Conservation (phyloP, 2,329 filamentous ascomycete genomes). For the Calonectria leucothoes region DNA sequence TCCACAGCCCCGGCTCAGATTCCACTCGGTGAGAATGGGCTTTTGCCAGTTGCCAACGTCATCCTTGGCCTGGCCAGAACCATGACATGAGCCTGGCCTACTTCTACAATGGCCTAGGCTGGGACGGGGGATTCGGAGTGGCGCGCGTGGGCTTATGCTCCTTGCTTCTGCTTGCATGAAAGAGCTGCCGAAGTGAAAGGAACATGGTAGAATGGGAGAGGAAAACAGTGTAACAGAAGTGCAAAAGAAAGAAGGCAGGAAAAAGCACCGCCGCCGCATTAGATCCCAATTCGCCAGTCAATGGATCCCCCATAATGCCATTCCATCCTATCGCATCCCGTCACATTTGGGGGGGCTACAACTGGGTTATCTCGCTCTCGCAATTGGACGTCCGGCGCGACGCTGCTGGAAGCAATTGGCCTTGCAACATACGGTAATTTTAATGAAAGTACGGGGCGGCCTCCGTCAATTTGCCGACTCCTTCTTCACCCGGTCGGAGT, state of each 20-base stretch:
- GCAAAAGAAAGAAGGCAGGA: constrained; percentile 5
- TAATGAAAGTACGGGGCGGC: neutral
- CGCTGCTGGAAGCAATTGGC: constrained; percentile 1
- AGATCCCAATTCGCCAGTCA: constrained; percentile 16
- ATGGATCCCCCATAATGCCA: constrained; percentile 14
- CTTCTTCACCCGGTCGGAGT: constrained; percentile 9
- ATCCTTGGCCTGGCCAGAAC: constrained; percentile 19
- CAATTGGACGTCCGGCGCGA: constrained; percentile 17
- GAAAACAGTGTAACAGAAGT: neutral
- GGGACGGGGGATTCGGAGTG: constrained; percentile 6
- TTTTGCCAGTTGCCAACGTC: constrained; percentile 37
- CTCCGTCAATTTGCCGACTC: neutral
- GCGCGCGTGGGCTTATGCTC: constrained; percentile 14
- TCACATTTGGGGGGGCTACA: neutral
- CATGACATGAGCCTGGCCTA: constrained; percentile 5
- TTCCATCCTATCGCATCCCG: constrained; percentile 18
- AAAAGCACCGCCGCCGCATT: constrained; percentile 1
- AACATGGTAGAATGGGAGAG: neutral
- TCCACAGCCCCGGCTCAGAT: constrained; percentile 14
- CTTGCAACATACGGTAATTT: neutral
- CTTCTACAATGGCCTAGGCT: neutral
- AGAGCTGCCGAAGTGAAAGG: neutral
- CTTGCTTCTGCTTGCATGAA: neutral
- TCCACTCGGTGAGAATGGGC: constrained; percentile 21
- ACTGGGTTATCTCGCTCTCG: constrained; percentile 1